phyloP scores from a whole-genome alignment of 352 stramenopile species.

The Pythium diclinum region DNA sequence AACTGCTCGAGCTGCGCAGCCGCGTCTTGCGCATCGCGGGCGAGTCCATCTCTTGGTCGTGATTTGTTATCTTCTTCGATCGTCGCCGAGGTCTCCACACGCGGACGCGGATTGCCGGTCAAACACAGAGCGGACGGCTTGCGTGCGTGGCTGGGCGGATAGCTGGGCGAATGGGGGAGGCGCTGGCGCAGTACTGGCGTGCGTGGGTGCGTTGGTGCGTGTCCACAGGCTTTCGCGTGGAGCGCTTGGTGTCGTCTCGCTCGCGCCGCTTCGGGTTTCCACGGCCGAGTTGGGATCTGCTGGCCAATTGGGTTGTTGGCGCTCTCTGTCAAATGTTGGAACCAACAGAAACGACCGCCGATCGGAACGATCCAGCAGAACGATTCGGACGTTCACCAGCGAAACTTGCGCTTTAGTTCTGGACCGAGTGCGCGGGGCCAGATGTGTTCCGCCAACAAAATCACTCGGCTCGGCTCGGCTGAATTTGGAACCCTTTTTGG shows the following conservation, averaged over 20 bases:
- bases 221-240: neutral
- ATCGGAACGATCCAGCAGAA: neutral
- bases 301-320: slow-evolving; percentile 1
- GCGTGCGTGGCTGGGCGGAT: neutral
- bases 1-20: slow-evolving; percentile 21
- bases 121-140: neutral
- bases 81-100: neutral
- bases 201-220: neutral
- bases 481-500: neutral
- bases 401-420: neutral
- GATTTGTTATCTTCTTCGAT: neutral
- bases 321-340: neutral
- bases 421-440: neutral
- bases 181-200: neutral
- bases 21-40: slow-evolving; percentile 2
- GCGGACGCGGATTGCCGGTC: neutral
- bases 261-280: neutral
- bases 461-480: neutral
- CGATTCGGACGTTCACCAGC: neutral
- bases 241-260: neutral
- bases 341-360: neutral
- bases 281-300: neutral
- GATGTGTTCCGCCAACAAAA: slow-evolving; percentile 4
- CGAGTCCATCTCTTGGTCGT: slow-evolving; percentile 9
- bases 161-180: neutral